Conservation (phyloP, 2,329 filamentous ascomycete species). For the Beauveria scarabaeidicola region DNA sequence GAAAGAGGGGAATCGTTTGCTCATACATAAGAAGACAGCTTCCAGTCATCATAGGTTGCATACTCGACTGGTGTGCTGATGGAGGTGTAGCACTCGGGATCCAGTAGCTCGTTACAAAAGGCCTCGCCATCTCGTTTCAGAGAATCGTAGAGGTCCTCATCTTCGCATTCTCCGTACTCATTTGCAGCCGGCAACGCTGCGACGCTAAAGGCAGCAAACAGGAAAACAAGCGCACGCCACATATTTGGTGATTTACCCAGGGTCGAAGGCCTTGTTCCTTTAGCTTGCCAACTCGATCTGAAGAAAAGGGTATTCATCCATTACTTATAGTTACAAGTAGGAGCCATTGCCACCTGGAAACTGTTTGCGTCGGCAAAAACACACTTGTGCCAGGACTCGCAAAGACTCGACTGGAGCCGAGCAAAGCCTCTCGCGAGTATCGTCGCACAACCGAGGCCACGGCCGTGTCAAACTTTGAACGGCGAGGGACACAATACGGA, state of each 20-base stretch:
- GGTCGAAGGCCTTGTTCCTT: background rate
- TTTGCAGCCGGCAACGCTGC: conserved; percentile 12
- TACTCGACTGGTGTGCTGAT: conserved; percentile 22
- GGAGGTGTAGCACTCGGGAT: conserved; percentile 13
- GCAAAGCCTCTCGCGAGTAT: background rate
- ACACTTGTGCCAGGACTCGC: background rate
- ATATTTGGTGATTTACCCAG: background rate
- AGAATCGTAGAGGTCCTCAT: conserved; percentile 24
- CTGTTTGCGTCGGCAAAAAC: background rate
- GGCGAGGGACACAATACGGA: background rate
- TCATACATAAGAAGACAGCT: conserved; percentile 25
- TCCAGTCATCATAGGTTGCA: conserved; percentile 20
- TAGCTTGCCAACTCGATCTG: background rate
- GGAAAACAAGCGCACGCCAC: background rate
- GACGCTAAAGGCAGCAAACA: background rate
- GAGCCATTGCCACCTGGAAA: background rate
- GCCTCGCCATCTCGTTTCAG: conserved; percentile 18
- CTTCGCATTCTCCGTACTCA: conserved; percentile 17
- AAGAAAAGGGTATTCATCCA: background rate
- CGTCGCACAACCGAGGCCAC: conserved; percentile 8
- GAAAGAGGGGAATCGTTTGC: background rate
- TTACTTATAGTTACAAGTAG: background rate
- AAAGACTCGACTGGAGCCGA: background rate
- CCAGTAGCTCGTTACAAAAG: conserved; percentile 24
- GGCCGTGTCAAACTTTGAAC: background rate